Base-by-base conservation (phyloP, 805 yeast genomes). In the Starmerella roubikii region DNA sequence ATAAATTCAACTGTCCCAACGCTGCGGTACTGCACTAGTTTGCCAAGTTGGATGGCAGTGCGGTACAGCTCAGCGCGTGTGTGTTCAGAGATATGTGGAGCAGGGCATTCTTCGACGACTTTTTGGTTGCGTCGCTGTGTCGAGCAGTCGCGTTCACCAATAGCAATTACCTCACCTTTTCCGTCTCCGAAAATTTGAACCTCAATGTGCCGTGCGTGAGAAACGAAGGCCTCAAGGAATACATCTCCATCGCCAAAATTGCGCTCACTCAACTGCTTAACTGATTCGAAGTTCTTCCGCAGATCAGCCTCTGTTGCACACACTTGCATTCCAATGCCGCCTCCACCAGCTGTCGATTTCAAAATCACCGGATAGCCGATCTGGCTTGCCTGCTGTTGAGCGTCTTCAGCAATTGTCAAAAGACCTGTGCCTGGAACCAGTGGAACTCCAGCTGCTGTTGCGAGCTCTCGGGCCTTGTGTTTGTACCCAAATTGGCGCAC, bases 321-420 rank as follows among this genome's bases (percentile, higher is more conserved):
- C 37, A 88, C 97, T 67, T 97, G 78, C 97, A 88, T 91, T 72
- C 98, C 98, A 66, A 97, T 77, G 57, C 98, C 98, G 70, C 98
- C 98, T 65, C 98, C 98, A 60, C 98, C 98, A 56, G 81, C 91
- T 28, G 98, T 97, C 35, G 98, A 97, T 65, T 88, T 88, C 65
- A 88, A 84, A 62, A 88, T 88, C 34, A 91, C 96, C 7, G 98
- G 98, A 65, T 61, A 86, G 23, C 98, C 97, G 61, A 88, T 71
- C 62, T 84, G 55, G 32, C 65, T 71, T 27, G 86, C 96, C 56
- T 91, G 88, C 6, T 59, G 76, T 47, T 64, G 54, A 23, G 97
- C 97, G 54, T 88, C 84, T 41, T 69, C 77, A 19, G 77, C 77
- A 22, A 69, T 55, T 41, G 76, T 85, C 57, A 88, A 84, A 47